A percentile compares a stretch with the other conserved stretches of the same genome.
These are phyloP conservation scores for Gleditsia sinensis DNA, from an alignment of 306 rosid genomes.

Conservation along the genomic window DNA sequence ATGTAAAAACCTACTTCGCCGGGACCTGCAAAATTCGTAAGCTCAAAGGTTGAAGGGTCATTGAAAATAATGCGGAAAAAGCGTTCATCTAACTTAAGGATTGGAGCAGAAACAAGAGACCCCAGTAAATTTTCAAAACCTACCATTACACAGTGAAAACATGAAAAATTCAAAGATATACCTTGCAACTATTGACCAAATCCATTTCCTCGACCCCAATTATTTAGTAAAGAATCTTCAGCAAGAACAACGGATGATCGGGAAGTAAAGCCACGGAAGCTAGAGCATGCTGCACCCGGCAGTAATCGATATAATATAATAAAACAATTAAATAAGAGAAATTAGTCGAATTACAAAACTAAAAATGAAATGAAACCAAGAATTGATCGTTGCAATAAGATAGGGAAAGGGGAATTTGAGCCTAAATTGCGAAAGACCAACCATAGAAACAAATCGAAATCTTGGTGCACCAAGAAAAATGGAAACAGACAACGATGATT, in stretches of 20 bases:
- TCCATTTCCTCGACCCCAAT: conserved; percentile 57
- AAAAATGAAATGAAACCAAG: not conserved
- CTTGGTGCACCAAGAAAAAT: not conserved
- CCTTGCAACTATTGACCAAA: conserved; percentile 79
- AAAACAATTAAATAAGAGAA: conserved; percentile 21
- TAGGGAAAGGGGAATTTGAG: conserved; percentile 1
- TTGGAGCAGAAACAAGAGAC: not conserved
- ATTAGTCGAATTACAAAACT: conserved; percentile 21
- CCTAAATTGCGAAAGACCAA: not conserved
- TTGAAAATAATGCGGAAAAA: not conserved
- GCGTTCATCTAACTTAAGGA: not conserved
- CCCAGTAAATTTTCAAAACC: not conserved
- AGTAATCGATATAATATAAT: conserved; percentile 48
- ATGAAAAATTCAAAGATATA: conserved; percentile 27
- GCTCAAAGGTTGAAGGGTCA: not conserved
- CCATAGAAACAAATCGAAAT: conserved; percentile 7
- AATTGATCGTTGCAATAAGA: not conserved
- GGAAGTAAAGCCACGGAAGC: conserved; percentile 34
- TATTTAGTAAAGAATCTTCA: conserved; percentile 36
- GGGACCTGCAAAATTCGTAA: not conserved
- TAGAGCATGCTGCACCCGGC: conserved; percentile 40
- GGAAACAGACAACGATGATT: conserved; percentile 5
- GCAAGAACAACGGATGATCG: conserved; percentile 37
- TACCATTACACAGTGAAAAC: not conserved
- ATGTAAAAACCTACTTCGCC: not conserved